phyloP scores from a whole-genome alignment of 2,329 filamentous ascomycete species.

The Fusarium sacchari region DNA sequence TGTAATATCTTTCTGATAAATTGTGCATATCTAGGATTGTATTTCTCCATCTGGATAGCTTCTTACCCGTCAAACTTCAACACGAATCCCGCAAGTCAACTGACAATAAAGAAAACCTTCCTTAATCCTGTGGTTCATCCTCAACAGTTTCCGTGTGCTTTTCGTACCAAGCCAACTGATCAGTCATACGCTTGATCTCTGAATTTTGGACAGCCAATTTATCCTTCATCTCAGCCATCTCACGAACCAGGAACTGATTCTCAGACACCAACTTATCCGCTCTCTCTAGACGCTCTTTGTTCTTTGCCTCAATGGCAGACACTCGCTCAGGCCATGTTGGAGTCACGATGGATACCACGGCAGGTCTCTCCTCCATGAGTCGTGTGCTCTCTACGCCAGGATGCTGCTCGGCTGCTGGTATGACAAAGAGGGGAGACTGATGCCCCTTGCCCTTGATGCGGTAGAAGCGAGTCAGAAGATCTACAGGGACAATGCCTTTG shows the following conservation, averaged over 20 bases:
- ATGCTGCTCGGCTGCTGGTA: constrained; percentile 61
- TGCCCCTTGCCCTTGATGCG: constrained; percentile 57
- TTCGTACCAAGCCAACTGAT: constrained; percentile 37
- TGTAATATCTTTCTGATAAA: background rate
- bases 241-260: constrained; percentile 34
- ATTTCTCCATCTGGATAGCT: background rate
- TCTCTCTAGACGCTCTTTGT: constrained; percentile 36
- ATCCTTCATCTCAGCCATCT: constrained; percentile 35
- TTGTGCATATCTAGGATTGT: background rate
- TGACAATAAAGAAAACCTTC: background rate
- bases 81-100: background rate
- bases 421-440: constrained; percentile 61
- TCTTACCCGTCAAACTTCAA: background rate
- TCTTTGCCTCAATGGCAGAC: constrained; percentile 45
- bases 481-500: constrained; percentile 59
- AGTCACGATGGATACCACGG: constrained; percentile 46
- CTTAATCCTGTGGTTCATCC: background rate
- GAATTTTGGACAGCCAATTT: constrained; percentile 32
- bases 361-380: constrained; percentile 58
- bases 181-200: constrained; percentile 29
- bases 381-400: constrained; percentile 56
- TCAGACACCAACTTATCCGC: constrained; percentile 25
- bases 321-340: constrained; percentile 48
- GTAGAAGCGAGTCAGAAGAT: constrained; percentile 63
- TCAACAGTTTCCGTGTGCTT: background rate